Percentiles rank a stretch among this genome's conserved stretches.
Evolutionary conservation across 1,284 basidiomycete genomes (phyloP).

Genomic region (Cryptococcus sp.): DNA sequence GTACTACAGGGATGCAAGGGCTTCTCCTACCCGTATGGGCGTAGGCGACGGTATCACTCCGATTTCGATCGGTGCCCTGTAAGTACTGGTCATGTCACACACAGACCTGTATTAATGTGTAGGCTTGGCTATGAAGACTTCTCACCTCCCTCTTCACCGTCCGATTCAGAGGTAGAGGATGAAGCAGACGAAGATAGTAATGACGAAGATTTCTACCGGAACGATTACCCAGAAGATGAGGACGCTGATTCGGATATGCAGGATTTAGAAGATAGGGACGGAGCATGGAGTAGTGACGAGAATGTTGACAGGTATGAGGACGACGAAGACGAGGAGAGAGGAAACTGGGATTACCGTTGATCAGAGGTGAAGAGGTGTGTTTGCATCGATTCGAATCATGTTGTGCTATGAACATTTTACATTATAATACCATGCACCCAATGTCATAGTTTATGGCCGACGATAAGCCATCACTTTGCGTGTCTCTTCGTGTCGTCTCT

Average conservation of each 20-base stretch:
- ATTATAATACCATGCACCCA: too few species aligned
- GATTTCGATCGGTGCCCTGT: conserved; percentile 31
- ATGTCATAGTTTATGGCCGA: conserved; percentile 15
- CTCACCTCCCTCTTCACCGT: conserved; percentile 33
- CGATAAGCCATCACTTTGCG: conserved; percentile 49
- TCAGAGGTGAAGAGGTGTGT: not conserved
- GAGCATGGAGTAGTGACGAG: conserved; percentile 25
- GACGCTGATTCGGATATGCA: conserved; percentile 47
- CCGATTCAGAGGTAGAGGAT: conserved; percentile 44
- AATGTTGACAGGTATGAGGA: conserved; percentile 15
- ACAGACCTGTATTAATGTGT: not conserved
- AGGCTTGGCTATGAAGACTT: conserved; percentile 41
- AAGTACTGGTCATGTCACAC: conserved; percentile 9
- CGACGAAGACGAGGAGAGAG: conserved; percentile 12
- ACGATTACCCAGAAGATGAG: conserved; percentile 50
- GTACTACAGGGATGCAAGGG: conserved; percentile 42
- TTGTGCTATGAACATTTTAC: too few species aligned
- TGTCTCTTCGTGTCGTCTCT: conserved; percentile 50
- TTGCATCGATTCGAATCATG: not conserved
- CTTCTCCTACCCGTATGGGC: conserved; percentile 17
- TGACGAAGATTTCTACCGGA: conserved; percentile 49
- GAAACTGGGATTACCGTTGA: conserved; percentile 33
- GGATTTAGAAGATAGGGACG: conserved; percentile 32
- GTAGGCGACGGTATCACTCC: conserved; percentile 25
- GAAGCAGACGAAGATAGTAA: conserved; percentile 50